Base-by-base conservation (phyloP, 2,329 filamentous ascomycete genomes). In the Aureobasidium sp. region DNA sequence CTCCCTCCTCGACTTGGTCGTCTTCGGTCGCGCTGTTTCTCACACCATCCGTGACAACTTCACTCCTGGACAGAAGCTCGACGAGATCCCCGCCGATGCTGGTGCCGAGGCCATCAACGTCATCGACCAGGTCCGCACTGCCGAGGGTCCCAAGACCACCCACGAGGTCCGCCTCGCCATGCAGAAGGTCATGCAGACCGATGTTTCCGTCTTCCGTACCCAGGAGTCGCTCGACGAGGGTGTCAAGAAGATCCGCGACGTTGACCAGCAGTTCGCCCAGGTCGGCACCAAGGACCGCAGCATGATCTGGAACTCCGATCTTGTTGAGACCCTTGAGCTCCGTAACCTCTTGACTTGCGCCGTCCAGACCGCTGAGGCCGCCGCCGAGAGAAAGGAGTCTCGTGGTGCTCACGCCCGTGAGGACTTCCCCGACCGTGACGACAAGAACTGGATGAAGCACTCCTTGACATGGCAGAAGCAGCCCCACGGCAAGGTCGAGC, bases 251-350 rank as follows among this genome's bases (percentile, higher is more conserved):
- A 94, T 97, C 76, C 86, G 79, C 67, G 86, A 91, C 69, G 90
- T 97, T 69, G 93, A 97, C 75, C 77, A 83, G 69, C 83, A 81
- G 71, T 97, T 89, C 79, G 78, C 82, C 69, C 82, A 97, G 72
- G 88, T 97, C 69, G 90, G 91, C 72, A 97, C 90, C 80, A 96
- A 96, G 85, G 93, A 97, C 78, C 89, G 94, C 77, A 95, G 90
- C 83, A 97, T 97, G 93, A 97, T 97, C 81, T 97, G 93, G 93
- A 97, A 97, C 86, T 91, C 90, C 29, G 93, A 97, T 73, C 85
- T 97, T 42, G 91, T 96, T 65, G 93, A 97, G 83, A 96, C 93
- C 8, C 86, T 99, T 62, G 94, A 99, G 79, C 82, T 97, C 72
- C 85, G 92, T 73, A 99, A 99, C 78, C 78, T 99, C 72, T 81